These are phyloP conservation scores for Backusella parvicylindrica DNA, from an alignment of 192 early-diverging fungal species.

Conservation along the genomic window DNA sequence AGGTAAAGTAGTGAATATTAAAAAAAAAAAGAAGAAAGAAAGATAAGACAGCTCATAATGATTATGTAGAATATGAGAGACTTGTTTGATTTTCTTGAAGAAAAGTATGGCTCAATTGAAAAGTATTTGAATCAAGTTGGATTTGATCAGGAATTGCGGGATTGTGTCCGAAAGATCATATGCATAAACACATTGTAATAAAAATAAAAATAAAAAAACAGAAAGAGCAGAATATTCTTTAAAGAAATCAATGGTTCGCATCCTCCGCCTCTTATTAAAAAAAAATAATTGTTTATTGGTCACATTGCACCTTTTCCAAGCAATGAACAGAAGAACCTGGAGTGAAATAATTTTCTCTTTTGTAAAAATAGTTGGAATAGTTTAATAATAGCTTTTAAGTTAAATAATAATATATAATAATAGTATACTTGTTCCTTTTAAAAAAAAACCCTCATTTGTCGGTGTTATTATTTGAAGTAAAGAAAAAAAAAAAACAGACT, in stretches of 20 bases:
- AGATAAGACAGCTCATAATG: not conserved
- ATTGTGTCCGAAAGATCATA: slow-evolving; percentile 25
- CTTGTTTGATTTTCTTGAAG: slow-evolving; percentile 15
- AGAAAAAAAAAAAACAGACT: not conserved
- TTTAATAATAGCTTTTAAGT: not conserved
- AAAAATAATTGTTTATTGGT: not conserved
- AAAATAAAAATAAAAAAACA: not conserved
- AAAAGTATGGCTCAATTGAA: slow-evolving; percentile 17
- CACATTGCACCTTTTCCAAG: not conserved
- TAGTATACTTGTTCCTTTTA: not conserved
- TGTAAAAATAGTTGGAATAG: not conserved
- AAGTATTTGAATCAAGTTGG: slow-evolving; percentile 20
- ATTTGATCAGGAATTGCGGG: slow-evolving; percentile 14
- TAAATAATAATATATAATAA: not conserved
- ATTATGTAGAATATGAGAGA: slow-evolving; percentile 25
- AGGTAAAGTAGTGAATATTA: slow-evolving; percentile 33
- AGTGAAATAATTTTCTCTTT: not conserved
- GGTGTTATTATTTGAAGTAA: not conserved
- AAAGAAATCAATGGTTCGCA: not conserved
- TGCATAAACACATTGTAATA: slow-evolving; percentile 1
- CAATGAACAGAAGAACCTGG: not conserved
- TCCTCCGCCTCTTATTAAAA: not conserved
- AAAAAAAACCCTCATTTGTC: not conserved
- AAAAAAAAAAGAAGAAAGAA: not conserved
- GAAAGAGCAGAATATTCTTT: not conserved